Conservation (phyloP, 805 yeast genomes). For the Starmerella geochares region DNA sequence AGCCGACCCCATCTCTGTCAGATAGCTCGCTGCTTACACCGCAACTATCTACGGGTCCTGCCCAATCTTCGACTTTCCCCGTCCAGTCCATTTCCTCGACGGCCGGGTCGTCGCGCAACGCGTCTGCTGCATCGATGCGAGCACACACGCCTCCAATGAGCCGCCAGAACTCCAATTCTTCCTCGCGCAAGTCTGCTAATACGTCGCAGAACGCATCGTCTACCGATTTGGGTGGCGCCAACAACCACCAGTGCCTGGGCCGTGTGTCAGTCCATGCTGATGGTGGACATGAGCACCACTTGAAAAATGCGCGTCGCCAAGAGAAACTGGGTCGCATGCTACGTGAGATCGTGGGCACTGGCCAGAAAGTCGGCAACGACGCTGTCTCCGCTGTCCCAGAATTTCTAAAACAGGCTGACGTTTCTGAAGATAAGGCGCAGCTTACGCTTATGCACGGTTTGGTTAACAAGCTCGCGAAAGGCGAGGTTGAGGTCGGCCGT, state of each 20-base stretch:
- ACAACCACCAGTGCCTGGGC: background rate
- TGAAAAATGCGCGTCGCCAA: conserved; percentile 49
- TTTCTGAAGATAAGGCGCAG: conserved; percentile 15
- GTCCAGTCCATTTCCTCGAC: background rate
- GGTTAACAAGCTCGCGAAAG: conserved; percentile 30
- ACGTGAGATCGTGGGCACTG: conserved; percentile 33
- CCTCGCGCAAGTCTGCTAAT: background rate
- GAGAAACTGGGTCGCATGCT: conserved; percentile 55
- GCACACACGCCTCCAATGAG: conserved; percentile 10
- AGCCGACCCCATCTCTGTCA: background rate
- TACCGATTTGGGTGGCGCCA: background rate
- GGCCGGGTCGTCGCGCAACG: background rate
- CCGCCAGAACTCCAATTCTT: conserved; percentile 18
- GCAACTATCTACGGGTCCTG: background rate
- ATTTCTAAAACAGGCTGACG: conserved; percentile 20
- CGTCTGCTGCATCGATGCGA: conserved; percentile 1
- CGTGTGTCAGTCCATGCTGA: conserved; percentile 33
- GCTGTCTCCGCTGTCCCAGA: conserved; percentile 28
- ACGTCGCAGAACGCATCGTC: background rate
- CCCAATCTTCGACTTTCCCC: background rate
- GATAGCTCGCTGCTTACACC: background rate
- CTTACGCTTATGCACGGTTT: conserved; percentile 32
- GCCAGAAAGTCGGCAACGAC: conserved; percentile 33
- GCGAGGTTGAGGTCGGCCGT: conserved; percentile 31
- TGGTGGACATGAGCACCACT: conserved; percentile 71